Evolutionary conservation across 495 filamentous ascomycete genomes (phyloP).

Genomic region (Tricharina praecox): DNA sequence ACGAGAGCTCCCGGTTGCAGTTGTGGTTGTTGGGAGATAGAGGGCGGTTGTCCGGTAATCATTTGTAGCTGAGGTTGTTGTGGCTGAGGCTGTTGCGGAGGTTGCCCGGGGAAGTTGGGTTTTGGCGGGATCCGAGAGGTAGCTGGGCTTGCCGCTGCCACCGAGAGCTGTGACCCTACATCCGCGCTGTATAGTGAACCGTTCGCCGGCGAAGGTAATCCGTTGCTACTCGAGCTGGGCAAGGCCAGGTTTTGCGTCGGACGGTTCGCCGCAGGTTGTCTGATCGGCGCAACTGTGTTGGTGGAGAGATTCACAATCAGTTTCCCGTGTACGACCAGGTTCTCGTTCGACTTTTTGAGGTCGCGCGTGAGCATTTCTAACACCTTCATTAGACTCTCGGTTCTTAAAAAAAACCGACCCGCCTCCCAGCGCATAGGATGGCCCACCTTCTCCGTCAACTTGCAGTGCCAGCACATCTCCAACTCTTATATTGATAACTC

Average conservation of each 20-base stretch:
- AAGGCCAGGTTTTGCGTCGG: constrained; percentile 12
- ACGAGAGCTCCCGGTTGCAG: constrained; percentile 13
- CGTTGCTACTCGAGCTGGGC: constrained; percentile 14
- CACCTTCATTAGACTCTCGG: constrained; percentile 21
- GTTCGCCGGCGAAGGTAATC: constrained; percentile 16
- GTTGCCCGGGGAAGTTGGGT: background rate
- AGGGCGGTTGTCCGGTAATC: background rate
- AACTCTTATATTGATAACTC: constrained; percentile 90
- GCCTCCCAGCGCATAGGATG: background rate
- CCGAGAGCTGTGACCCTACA: constrained; percentile 20
- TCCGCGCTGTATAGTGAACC: constrained; percentile 25
- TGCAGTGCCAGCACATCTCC: constrained; percentile 83
- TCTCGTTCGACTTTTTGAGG: constrained; percentile 95
- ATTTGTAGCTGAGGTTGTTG: background rate
- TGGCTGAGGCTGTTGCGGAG: background rate
- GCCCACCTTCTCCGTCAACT: constrained; percentile 79
- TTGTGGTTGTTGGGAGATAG: constrained; percentile 8
- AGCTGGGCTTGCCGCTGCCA: constrained; percentile 19
- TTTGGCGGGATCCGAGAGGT: constrained; percentile 4
- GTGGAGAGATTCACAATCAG: constrained; percentile 91
- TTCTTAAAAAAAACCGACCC: constrained; percentile 6
- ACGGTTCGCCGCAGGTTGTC: constrained; percentile 12
- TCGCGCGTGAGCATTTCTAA: constrained; percentile 93
- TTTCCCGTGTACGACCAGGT: constrained; percentile 92
- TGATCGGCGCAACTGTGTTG: constrained; percentile 48